phyloP scores from a whole-genome alignment of 257 asterid genomes.

The Ophiorrhiza pumila region DNA sequence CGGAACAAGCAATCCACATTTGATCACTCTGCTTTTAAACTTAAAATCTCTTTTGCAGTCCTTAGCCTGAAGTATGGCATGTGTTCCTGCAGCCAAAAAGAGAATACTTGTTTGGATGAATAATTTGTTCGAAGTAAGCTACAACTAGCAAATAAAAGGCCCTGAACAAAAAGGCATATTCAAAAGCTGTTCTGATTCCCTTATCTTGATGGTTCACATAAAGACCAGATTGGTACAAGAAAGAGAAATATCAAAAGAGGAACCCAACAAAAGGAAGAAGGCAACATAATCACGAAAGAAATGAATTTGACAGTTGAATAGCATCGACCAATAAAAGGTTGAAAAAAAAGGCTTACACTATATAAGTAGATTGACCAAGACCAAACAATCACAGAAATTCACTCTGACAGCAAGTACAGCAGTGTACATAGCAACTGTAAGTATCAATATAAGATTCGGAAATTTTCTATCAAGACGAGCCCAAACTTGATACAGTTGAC shows the following conservation, averaged over 20 bases:
- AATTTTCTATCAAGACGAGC: not conserved
- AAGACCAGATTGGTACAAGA: not conserved
- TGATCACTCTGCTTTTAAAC: conserved; percentile 67
- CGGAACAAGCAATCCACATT: not conserved
- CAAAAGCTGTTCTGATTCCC: not conserved
- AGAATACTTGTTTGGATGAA: not conserved
- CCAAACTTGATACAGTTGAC: not conserved
- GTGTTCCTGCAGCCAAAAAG: conserved; percentile 39
- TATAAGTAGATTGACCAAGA: not conserved
- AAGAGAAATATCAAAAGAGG: no score
- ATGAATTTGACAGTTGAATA: no score
- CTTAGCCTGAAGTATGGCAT: conserved; percentile 84
- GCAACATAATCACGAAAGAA: no score
- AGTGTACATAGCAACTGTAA: not conserved
- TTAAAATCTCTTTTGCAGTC: conserved; percentile 79
- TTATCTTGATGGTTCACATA: not conserved
- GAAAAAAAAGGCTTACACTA: not conserved
- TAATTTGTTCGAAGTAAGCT: not conserved
- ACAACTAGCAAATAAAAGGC: not conserved
- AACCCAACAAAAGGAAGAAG: no score
- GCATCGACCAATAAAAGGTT: no score
- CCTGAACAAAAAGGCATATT: not conserved
- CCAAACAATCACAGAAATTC: not conserved
- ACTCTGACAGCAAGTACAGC: no score
- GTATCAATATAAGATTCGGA: not conserved